Base-by-base conservation (phyloP, 805 yeast species). In the Lachancea sp. region DNA sequence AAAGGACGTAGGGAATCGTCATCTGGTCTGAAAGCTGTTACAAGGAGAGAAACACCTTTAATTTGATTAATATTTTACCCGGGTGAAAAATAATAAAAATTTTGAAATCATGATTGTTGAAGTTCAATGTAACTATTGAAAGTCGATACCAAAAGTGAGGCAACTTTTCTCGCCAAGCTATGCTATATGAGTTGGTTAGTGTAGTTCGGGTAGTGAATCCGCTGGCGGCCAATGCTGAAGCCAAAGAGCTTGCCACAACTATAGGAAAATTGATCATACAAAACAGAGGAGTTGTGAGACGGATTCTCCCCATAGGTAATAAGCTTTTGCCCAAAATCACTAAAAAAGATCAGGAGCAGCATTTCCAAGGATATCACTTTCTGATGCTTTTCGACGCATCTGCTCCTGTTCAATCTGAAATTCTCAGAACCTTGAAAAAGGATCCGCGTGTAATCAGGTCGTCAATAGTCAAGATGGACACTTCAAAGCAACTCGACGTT, bases 231-330 rank as follows among this genome's bases (percentile, higher is more conserved):
- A 70, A 73, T 31, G 59, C 70, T 6, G 91, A 84, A 53, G 88
- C 89, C 13, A 79, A 78, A 52, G 84, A 81, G 61, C 59, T 62
- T 32, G 74, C 76, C 18, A 68, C 75, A 6, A 87, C 95, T 1
- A 73, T 90, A 25, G 98, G 98, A 9, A 83, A 79, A 60, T 71
- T 88, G 60, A 78, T 91, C 25, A 75, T 93, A 47, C 78, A 80
- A 49, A 90, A 91, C 66, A 87, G 96, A 73, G 99, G 99, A 41
- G 91, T 91, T n/a, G 81, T 91, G 32, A 77, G 98, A 62, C 81
- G 79, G 49, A 78, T 91, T 38, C 77, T 83, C 42, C 84, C 89
- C 50, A 67, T 90, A 62, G 97, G 96, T 0, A 76, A 81, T 35
- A 78, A 78, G 50, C 80, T 81, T 22, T 73, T 93, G 45, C 96